Evolutionary conservation across 2,329 filamentous ascomycete species (phyloP), one percentile per base, ranked within the genome.

Genomic region (Rhynchosporium secalis): DNA sequence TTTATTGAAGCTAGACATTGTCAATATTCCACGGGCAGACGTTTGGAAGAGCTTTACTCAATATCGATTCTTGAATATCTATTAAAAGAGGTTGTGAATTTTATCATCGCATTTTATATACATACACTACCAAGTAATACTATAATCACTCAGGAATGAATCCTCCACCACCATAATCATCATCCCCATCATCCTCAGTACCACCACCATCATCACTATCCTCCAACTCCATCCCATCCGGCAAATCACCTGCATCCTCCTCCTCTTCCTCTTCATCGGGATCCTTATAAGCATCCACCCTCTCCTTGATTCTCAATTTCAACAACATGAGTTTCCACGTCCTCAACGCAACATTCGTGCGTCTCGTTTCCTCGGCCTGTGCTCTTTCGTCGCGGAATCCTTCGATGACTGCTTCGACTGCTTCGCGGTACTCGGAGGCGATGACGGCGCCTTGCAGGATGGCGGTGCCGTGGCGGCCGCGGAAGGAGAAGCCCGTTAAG

Each of bases 401-500:
- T 12, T 79, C 78, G 20, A 96, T 81, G 0, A 91, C 87, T 4
- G 85, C 86, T 62, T 83, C 77, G 0, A 97, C 81, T 0, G 89
- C 92, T 60, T 93, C 90, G 7, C 79, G 81, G 64, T 87, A 85
- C 73, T 94, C 89, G 15, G 76, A 73, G 0, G 92, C 88, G 1
- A 96, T 86, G 0, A 99, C 86, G 0, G 89, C 83, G 1, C 95
- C 95, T 43, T 85, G 83, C 2, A 95, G 77, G 2, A 97, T 83
- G 1, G 95, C 92, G 2, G 92, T 97, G 15, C 94, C 94, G 61
- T 91, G 87, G 2, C 91, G 85, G 0, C 92, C 92, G 72, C 86
- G 88, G 77, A 98, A 99, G 43, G 88, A 82, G 71, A 98, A 99
- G 0, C 94, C 94, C 0, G 89, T 95, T 4, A 99, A 85, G 0